These are phyloP conservation scores for Chalaropsis thielavioides DNA, from an alignment of 2,329 filamentous ascomycete genomes.

Conservation along the genomic window DNA sequence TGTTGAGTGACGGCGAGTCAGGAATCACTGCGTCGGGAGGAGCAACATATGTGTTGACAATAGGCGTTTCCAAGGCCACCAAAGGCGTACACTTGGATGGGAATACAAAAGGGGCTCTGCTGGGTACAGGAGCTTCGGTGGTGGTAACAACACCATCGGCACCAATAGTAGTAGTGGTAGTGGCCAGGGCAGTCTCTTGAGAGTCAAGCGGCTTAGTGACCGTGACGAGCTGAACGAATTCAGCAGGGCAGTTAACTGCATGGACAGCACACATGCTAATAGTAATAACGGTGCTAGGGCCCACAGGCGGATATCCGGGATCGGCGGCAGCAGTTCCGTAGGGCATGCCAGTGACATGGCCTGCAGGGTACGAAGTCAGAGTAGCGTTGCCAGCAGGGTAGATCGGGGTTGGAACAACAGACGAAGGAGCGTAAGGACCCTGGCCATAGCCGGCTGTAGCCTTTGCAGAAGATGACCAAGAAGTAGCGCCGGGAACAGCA, in stretches of 20 bases:
- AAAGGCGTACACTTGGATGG: constrained; percentile 11
- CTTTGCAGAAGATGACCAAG: not conserved
- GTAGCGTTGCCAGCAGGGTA: not conserved
- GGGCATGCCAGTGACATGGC: constrained; percentile 16
- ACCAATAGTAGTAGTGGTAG: not conserved
- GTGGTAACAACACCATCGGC: constrained; percentile 3
- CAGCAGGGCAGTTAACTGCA: constrained; percentile 29
- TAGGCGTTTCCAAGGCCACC: constrained; percentile 4
- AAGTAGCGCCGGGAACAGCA: not conserved
- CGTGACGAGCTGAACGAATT: constrained; percentile 25
- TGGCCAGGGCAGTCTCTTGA: not conserved
- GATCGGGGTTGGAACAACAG: not conserved
- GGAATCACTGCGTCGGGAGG: constrained; percentile 5
- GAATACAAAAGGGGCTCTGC: constrained; percentile 8
- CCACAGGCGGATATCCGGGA: constrained; percentile 21
- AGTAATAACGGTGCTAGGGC: constrained; percentile 22
- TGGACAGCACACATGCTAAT: constrained; percentile 27
- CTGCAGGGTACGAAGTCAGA: not conserved
- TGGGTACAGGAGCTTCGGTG: not conserved
- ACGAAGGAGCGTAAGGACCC: not conserved
- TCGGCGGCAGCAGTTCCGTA: not conserved
- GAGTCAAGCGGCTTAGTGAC: constrained; percentile 19
- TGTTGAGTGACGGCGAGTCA: not conserved
- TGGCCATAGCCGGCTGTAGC: constrained; percentile 2
- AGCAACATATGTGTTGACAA: constrained; percentile 13